Evolutionary conservation across 148 eudicot genomes (phyloP), one percentile per base, ranked within the genome.

Genomic region (Gaultheria prostrata): DNA sequence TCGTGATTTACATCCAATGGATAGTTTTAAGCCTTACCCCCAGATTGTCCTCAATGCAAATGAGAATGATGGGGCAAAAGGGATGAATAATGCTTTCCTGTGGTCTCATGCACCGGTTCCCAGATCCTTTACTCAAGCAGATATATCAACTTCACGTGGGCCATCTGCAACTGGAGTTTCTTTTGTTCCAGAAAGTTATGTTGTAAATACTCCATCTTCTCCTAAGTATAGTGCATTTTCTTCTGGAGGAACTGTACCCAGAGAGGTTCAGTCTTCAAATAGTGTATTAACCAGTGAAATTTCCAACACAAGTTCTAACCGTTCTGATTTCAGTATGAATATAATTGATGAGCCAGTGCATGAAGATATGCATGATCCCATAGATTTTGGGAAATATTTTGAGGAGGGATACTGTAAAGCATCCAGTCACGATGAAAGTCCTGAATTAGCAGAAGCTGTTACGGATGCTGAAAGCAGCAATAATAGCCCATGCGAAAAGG

Each of bases 391-490:
- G 57, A 90, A 87, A 75, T 91, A 86, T 86, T 93, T 93, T 80
- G 90, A 97, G 61, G 98, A 95, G 83, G 99, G 91, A 74, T 97
- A 94, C 87, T 92, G 92, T 91, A 93, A 92, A 90, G 91, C 93
- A 30, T 88, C 88, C n/a, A 83, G 84, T 80, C 89, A 53, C 83
- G 89, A 86, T 82, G 93, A 89, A 84, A 72, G 87, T 79, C 89
- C 85, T 80, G 94, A 93, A 77, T 86, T 87, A 83, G 79, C 89
- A n/a, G 94, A 89, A 80, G 91, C 82, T 83, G 88, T 87, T 79
- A 86, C 91, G 77, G 93, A 93, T 88, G 92, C 86, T 86, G 98
- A 91, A 87, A 89, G 92, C 49, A 90, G 86, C 82, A 86, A 82
- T 83, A 90, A 67, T 67, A 67, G 94, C 86, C 93, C 88, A 82